These are phyloP conservation scores for Larix kaempferi DNA, from an alignment of 75 land plant genomes.

Conservation along the genomic window DNA sequence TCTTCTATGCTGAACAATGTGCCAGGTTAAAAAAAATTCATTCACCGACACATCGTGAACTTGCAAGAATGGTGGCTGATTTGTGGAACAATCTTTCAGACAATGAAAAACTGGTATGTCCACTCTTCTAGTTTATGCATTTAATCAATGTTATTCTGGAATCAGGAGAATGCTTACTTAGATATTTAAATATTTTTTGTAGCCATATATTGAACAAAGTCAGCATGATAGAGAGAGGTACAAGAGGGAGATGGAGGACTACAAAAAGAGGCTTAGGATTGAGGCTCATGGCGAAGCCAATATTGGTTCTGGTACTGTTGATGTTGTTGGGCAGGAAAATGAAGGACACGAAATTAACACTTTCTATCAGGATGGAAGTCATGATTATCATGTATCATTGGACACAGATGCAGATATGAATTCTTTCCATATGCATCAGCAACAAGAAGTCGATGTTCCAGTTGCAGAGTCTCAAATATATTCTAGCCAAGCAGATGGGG, in stretches of 20 bases:
- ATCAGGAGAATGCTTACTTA: neutral
- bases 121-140: neutral
- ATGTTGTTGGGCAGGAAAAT: neutral
- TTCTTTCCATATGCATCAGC: neutral
- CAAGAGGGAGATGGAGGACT: slow-evolving; percentile 11
- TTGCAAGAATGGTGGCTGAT: slow-evolving; percentile 9
- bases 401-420: slow-evolving; percentile 9
- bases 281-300: neutral
- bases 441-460: neutral
- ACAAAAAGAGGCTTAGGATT: slow-evolving; percentile 8
- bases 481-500: neutral
- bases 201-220: slow-evolving; percentile 13
- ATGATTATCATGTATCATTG: slow-evolving; percentile 23
- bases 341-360: neutral
- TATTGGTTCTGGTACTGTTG: neutral
- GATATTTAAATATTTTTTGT: neutral
- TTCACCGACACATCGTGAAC: neutral
- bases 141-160: neutral
- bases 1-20: slow-evolving; percentile 15
- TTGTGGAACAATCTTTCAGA: slow-evolving; percentile 15
- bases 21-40: slow-evolving; percentile 6
- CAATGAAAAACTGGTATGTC: slow-evolving; percentile 11
- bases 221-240: slow-evolving; percentile 6
- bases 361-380: slow-evolving; percentile 8
- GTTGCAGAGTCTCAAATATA: neutral